phyloP scores from a whole-genome alignment of 2,329 filamentous ascomycete species.

The Penicillium sumatraense region DNA sequence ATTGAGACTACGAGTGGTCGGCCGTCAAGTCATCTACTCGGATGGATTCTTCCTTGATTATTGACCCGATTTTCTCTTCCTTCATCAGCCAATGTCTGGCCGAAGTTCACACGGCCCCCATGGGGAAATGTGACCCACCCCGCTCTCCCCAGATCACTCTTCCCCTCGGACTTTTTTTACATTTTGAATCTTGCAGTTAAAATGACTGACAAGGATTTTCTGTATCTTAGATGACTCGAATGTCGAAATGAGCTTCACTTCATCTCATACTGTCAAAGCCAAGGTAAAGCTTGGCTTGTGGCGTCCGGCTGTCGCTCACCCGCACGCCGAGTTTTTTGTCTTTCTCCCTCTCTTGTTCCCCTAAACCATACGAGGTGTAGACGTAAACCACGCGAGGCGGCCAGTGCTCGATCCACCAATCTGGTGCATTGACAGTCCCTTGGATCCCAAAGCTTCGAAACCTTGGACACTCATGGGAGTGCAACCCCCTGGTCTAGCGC shows the following conservation, averaged over 20 bases:
- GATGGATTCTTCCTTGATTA: not conserved
- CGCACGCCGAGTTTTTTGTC: not conserved
- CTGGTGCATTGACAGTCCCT: not conserved
- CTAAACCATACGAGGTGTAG: not conserved
- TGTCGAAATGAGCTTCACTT: too few relatives aligned
- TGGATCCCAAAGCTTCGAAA: not conserved
- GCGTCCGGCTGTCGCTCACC: not conserved
- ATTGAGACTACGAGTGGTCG: not conserved
- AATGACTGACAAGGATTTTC: too few relatives aligned
- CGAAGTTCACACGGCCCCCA: not conserved
- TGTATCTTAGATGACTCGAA: too few relatives aligned
- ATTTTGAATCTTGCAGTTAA: not conserved
- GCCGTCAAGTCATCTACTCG: not conserved
- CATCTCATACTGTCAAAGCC: conserved; percentile 1
- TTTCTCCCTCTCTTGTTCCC: not conserved
- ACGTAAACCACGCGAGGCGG: not conserved
- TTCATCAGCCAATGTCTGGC: not conserved
- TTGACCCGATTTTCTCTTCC: not conserved
- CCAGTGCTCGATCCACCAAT: not conserved
- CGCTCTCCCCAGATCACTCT: not conserved
- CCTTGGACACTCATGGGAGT: not conserved
- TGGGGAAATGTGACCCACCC: conserved; percentile 4
- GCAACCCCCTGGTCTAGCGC: not conserved
- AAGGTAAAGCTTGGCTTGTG: conserved; percentile 1
- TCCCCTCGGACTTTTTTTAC: not conserved